Percentiles rank a stretch among this genome's conserved stretches.
These are phyloP conservation scores for Pseudocercospora fijiensis DNA, from an alignment of 2,329 filamentous ascomycete species.

Conservation along the genomic window DNA sequence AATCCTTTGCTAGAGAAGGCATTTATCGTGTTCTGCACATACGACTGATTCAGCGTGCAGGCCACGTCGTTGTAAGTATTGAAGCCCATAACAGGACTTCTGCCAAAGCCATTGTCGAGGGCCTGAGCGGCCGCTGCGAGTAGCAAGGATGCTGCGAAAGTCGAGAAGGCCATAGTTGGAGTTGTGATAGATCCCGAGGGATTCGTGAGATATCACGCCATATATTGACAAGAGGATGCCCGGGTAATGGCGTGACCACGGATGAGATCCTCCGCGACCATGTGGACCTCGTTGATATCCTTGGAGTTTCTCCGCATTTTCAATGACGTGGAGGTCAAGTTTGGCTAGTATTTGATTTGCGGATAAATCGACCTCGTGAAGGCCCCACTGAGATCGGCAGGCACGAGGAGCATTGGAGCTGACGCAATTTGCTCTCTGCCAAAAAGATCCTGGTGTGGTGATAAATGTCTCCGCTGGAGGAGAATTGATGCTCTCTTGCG, in stretches of 20 bases:
- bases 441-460: neutral
- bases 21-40: slow-evolving; percentile 24
- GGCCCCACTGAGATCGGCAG: slow-evolving; percentile 1
- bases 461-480: neutral
- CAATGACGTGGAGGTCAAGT: neutral
- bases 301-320: slow-evolving; percentile 8
- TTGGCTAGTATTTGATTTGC: neutral
- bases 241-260: slow-evolving; percentile 4
- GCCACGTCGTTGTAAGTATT: slow-evolving; percentile 32
- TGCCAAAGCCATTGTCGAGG: slow-evolving; percentile 33
- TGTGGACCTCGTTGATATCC: neutral
- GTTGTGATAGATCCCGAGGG: neutral
- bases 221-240: neutral
- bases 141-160: slow-evolving; percentile 2
- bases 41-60: slow-evolving; percentile 28
- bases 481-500: neutral
- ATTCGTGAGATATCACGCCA: neutral
- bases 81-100: slow-evolving; percentile 33
- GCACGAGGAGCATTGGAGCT: neutral
- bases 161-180: neutral
- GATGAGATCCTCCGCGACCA: neutral
- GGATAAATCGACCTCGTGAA: slow-evolving; percentile 6
- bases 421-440: neutral
- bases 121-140: slow-evolving; percentile 14
- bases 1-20: slow-evolving; percentile 24